Evolutionary conservation across 495 filamentous ascomycete species (phyloP), one percentile per base, ranked within the genome.

Genomic region (Talaromyces borbonicus): DNA sequence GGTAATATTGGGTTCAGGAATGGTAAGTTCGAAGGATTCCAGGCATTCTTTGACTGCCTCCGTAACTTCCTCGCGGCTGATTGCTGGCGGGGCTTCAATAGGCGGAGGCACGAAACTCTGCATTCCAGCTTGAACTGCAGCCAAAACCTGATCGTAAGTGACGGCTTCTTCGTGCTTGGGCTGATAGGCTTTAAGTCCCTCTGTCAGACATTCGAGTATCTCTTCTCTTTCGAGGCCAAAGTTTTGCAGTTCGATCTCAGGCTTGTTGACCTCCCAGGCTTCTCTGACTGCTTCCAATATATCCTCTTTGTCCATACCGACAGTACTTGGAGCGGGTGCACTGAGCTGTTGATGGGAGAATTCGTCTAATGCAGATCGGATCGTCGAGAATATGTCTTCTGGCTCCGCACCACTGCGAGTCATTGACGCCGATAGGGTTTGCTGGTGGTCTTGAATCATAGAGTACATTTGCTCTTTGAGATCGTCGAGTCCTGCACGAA

Each of bases 201-300:
- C 84, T 49, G 80, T 75, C 18, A 96, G 69, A 51, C 85, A 90
- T 23, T 83, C 78, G 1, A 96, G 73, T 23, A 96, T 83, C 52
- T 96, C 90, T 16, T 93, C 87, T 5, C 86, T 73, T 54, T 94
- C 87, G 6, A 96, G 67, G 6, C 88, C 90, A 49, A 90, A 86
- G 54, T 93, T 87, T 52, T 94, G 81, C 9, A 93, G 65, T 53
- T 90, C 83, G 30, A 96, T 88, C 50, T 96, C 85, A 1, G 89
- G 90, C 60, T 90, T 90, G 63, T 90, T 93, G 4, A 79, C 83
- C 54, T 95, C 88, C 80, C 85, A 93, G 2, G 85, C 88, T 44
- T 94, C 87, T 44, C 79, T 78, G 5, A 96, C 84, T 0, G 88
- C 87, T 1, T 85, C 78, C 0, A 96, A 67, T 24, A 96, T 87